Conservation (phyloP, 495 filamentous ascomycete genomes). For the Neurospora sp. region DNA sequence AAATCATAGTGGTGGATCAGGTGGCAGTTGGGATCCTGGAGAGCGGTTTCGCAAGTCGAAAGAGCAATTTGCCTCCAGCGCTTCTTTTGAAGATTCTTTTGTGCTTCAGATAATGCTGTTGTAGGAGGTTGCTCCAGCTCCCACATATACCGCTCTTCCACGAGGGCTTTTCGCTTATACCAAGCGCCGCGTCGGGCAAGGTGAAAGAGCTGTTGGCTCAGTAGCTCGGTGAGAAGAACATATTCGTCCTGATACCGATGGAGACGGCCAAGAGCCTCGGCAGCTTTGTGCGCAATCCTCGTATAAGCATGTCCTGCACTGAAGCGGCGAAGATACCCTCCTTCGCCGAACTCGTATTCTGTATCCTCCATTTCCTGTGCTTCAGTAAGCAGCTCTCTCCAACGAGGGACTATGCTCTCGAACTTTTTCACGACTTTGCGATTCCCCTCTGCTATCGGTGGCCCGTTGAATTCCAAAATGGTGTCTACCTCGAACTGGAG, state of each 20-base stretch:
- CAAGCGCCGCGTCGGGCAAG: constrained; percentile 74
- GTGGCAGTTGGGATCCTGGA: constrained; percentile 82
- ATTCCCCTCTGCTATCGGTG: constrained; percentile 51
- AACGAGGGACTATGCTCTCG: constrained; percentile 67
- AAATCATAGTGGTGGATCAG: constrained; percentile 89
- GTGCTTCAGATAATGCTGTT: constrained; percentile 27
- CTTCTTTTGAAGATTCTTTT: constrained; percentile 73
- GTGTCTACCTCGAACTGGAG: constrained; percentile 76
- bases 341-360: constrained; percentile 76
- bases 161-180: constrained; percentile 90
- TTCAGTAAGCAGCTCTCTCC: constrained; percentile 61
- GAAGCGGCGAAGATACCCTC: constrained; percentile 83
- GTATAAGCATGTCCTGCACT: constrained; percentile 92
- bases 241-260: constrained; percentile 76
- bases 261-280: constrained; percentile 69
- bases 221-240: constrained; percentile 60
- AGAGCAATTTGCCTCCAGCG: constrained; percentile 74
- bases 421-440: constrained; percentile 56
- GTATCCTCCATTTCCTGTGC: constrained; percentile 73
- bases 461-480: constrained; percentile 79
- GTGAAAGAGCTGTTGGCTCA: constrained; percentile 77
- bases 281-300: constrained; percentile 77
- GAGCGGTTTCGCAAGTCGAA: constrained; percentile 74
- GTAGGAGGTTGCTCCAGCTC: constrained; percentile 37
- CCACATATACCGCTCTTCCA: constrained; percentile 94